Evolutionary conservation across 2,329 filamentous ascomycete genomes (phyloP).

Genomic region (Aspergillus flavus): DNA sequence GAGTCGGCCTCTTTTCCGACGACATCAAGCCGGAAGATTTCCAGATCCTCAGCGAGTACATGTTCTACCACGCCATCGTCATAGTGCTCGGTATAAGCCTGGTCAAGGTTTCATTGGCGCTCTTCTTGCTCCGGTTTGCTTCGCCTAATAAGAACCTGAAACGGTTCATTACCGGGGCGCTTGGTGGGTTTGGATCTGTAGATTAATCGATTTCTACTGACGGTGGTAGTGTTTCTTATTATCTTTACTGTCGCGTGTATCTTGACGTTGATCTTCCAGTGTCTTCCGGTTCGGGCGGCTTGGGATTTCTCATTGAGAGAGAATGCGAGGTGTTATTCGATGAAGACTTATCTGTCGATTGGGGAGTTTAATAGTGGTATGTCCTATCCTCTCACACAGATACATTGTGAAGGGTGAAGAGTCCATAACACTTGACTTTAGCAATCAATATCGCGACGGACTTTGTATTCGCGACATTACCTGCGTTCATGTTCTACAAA

Average conservation of each 20-base stretch:
- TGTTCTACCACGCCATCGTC: constrained; percentile 52
- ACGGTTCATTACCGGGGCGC: constrained; percentile 38
- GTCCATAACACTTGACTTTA: constrained; percentile 18
- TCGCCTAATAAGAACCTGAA: constrained; percentile 31
- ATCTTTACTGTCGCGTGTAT: constrained; percentile 40
- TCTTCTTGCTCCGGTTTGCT: constrained; percentile 46
- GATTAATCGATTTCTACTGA: constrained; percentile 4
- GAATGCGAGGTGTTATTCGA: constrained; percentile 48
- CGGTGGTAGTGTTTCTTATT: constrained; percentile 31
- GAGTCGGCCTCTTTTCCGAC: constrained; percentile 50
- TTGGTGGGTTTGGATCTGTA: constrained; percentile 21
- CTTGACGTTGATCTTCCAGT: constrained; percentile 53
- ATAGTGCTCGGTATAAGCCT: constrained; percentile 49
- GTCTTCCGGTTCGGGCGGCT: constrained; percentile 47
- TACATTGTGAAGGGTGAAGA: background rate
- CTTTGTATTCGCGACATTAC: constrained; percentile 47
- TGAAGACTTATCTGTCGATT: constrained; percentile 45
- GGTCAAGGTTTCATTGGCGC: constrained; percentile 46
- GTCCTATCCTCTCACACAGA: constrained; percentile 4
- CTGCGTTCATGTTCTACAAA: constrained; percentile 46
- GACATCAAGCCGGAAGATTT: constrained; percentile 40
- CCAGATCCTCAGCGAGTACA: constrained; percentile 42
- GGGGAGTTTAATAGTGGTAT: constrained; percentile 34
- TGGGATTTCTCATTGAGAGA: constrained; percentile 47
- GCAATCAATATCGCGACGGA: constrained; percentile 50